A percentile compares a stretch with the other conserved stretches of the same genome.
Evolutionary conservation across 2,329 filamentous ascomycete species (phyloP).

Genomic region (Juglanconis oblonga): DNA sequence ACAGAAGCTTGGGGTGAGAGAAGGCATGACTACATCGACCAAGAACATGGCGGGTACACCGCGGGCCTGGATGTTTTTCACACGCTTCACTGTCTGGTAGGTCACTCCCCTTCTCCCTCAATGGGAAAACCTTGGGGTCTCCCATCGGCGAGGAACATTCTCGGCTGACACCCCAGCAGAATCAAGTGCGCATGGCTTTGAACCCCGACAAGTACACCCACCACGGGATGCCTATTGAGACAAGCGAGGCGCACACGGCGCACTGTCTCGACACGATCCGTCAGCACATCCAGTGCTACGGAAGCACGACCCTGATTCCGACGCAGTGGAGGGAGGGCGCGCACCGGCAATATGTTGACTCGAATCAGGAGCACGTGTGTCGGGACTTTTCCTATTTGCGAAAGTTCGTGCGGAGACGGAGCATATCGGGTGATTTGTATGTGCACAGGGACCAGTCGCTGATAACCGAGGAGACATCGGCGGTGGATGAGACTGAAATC

Average conservation of each 20-base stretch:
- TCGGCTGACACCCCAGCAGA: constrained; percentile 2
- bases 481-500: not conserved
- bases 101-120: not conserved
- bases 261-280: constrained; percentile 24
- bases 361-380: constrained; percentile 24
- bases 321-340: constrained; percentile 19
- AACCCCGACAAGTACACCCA: constrained; percentile 19
- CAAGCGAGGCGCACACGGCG: constrained; percentile 15
- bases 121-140: not conserved
- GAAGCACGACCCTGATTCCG: constrained; percentile 21
- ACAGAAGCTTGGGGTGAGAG: constrained; percentile 14
- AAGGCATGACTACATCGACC: constrained; percentile 11
- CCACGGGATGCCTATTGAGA: constrained; percentile 1
- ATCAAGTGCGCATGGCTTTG: constrained; percentile 20
- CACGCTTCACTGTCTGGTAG: constrained; percentile 21
- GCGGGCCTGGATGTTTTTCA: constrained; percentile 22
- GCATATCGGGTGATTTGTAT: constrained; percentile 10
- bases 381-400: constrained; percentile 18
- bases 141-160: not conserved
- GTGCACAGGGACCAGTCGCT: constrained; percentile 9
- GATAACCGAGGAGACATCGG: not conserved
- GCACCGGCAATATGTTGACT: constrained; percentile 22
- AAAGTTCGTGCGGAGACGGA: constrained; percentile 8
- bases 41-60: constrained; percentile 17
- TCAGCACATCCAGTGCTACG: constrained; percentile 23